Base-by-base conservation (phyloP, 2,329 filamentous ascomycete genomes). In the Teratosphaeria gauchensis region DNA sequence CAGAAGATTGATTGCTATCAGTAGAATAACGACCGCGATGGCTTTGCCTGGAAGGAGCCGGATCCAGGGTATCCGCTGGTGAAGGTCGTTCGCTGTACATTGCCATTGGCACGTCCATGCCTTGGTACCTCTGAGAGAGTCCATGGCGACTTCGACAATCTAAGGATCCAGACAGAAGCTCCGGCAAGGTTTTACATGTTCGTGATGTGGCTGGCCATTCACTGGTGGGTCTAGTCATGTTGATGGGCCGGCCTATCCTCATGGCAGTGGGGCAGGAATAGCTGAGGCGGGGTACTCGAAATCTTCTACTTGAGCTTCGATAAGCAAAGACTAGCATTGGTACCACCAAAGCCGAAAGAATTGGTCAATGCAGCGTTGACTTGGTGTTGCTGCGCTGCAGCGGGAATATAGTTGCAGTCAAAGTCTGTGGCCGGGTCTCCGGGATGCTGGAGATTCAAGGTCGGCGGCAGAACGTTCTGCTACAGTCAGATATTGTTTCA, bases 321-420 rank as follows among this genome's bases (percentile, higher is more conserved):
- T 67, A 97, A 92, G 56, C 91, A 91, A 42, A 99, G 77, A 57
- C 85, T 91, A 51, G 92, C 92, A 76, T 99, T 99, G 1, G 92
- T 97, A 16, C 94, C 94, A 11, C 94, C 94, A 76, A 99, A 99
- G 0, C 94, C 94, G 75, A 99, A 99, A 71, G 92, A 97, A 69
- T 99, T 99, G 3, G 90, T 94, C 59, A 99, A 68, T 4, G 89
- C 89, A 24, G 92, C 86, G 59, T 84, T 77, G 11, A 97, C 83
- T 2, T 78, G 71, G 64, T 84, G 85, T 56, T 87, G 73, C 73
- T 96, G 92, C 0, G 90, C 81, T 53, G 78, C 70, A 3, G 84
- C 78, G 0, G 91, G 84, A 3, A 96, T 85, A 72, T 96, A 92
- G 70, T 97, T 96, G 76, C 92, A 95, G 63, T 85, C 77, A 57